phyloP scores from a whole-genome alignment of 1,139 yeast genomes.

The Geotrichum armillariae region DNA sequence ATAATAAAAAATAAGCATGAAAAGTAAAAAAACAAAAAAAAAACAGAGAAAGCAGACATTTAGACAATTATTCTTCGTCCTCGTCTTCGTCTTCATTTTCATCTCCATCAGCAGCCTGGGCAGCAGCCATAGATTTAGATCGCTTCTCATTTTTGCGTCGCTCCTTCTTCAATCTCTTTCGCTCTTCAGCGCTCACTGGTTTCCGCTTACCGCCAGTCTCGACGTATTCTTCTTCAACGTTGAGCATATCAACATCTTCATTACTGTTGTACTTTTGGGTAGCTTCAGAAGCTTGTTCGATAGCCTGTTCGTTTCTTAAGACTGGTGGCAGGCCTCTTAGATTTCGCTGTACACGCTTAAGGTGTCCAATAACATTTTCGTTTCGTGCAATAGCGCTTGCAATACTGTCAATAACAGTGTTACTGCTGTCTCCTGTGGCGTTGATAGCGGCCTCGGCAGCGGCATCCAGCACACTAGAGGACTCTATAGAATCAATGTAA shows the following conservation, averaged over 20 bases:
- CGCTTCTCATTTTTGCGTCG: conserved; percentile 39
- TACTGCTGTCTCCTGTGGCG: conserved; percentile 16
- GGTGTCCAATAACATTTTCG: conserved; percentile 52
- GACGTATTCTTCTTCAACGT: conserved; percentile 11
- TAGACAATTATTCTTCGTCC: background rate
- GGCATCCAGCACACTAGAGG: conserved; percentile 10
- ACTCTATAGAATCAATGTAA: conserved; percentile 52
- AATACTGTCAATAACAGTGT: conserved; percentile 13
- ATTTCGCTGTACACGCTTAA: conserved; percentile 67
- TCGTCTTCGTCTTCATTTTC: conserved; percentile 9
- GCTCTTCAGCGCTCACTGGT: conserved; percentile 35
- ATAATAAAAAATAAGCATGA: background rate
- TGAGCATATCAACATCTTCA: conserved; percentile 15
- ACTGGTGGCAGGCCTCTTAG: conserved; percentile 73
- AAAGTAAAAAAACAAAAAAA: too few species aligned
- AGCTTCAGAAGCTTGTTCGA: conserved; percentile 22
- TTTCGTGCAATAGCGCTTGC: conserved; percentile 22
- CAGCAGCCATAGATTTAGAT: conserved; percentile 23
- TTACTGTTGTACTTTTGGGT: conserved; percentile 8
- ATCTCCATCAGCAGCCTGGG: conserved; percentile 5
- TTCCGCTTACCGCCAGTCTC: conserved; percentile 17
- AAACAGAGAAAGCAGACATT: background rate
- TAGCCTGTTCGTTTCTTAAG: conserved; percentile 28
- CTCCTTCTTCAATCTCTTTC: conserved; percentile 45
- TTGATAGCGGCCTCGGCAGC: conserved; percentile 40